Evolutionary conservation across 73 alveolate genomes (phyloP), one percentile per base, ranked within the genome.

Genomic region (Symbiodinium natans): DNA sequence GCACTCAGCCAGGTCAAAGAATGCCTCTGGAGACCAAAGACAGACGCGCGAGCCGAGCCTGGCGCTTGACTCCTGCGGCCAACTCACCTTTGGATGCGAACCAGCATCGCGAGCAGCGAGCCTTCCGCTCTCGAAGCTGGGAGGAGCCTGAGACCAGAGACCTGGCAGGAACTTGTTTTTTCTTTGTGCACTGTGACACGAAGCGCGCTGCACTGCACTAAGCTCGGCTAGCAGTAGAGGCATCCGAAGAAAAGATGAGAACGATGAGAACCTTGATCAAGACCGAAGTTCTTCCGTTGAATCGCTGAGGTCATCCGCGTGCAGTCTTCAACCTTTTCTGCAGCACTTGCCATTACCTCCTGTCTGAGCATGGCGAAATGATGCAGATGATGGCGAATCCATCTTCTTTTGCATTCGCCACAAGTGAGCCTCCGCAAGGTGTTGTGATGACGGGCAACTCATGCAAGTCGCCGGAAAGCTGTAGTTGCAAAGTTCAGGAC

Each of bases 101-200:
- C 48, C 95, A 88, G 71, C 95, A 88, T 82, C 95, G 95, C 13
- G 59, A 59, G 95, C 86, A 88, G 33, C 84, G 95, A 23, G 95
- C 95, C 9, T 88, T 82, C 73, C 95, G 95, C 25, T 54, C 84
- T 27, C 39, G 68, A 54, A 88, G 74, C 85, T 88, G 95, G 95
- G 95, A 63, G 36, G 80, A 63, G 13, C 80, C 80, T 23, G 80
- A 63, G 27, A 63, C 80, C 33, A 63, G 80, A 23, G 36, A 36
- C 80, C 27, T 29, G 31, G 80, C 80, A 63, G 80, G 36, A 46
- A 13, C 38, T 25, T 2, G 38, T 63, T 27, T 8, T 52, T 52
- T 13, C 23, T 29, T 52, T 8, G 71, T 15, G n/a, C n/a, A n/a
- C n/a, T n/a, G n/a, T n/a, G n/a, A n/a, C n/a, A n/a, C n/a, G n/a